phyloP scores from a whole-genome alignment of 805 yeast genomes.

The Candida pseudofarinosa region DNA sequence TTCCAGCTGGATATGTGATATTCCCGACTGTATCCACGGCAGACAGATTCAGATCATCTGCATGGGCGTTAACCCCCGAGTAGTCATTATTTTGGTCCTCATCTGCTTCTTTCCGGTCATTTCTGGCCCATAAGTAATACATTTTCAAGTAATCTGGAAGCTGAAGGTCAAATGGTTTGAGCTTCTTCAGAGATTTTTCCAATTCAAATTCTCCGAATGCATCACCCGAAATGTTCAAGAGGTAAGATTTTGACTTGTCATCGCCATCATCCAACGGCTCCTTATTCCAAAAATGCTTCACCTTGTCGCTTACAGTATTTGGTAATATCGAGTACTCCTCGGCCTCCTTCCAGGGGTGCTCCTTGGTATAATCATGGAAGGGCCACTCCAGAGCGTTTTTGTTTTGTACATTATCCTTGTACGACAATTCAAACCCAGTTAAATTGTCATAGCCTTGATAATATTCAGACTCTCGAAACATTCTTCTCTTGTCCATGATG shows the following conservation, averaged over 20 bases:
- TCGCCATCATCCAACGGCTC: slow-evolving; percentile 10
- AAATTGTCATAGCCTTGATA: slow-evolving; percentile 60
- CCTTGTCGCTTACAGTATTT: slow-evolving; percentile 44
- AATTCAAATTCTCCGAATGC: slow-evolving; percentile 29
- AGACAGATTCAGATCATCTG: slow-evolving; percentile 3
- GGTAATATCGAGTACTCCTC: slow-evolving; percentile 60
- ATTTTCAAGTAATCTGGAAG: slow-evolving; percentile 29
- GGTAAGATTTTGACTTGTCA: slow-evolving; percentile 17
- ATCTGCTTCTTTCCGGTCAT: slow-evolving; percentile 22
- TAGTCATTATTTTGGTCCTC: slow-evolving; percentile 24
- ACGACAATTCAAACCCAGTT: slow-evolving; percentile 68
- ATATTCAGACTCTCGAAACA: slow-evolving; percentile 41
- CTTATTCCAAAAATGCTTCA: slow-evolving; percentile 52
- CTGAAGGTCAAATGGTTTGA: slow-evolving; percentile 8
- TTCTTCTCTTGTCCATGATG: slow-evolving; percentile 13
- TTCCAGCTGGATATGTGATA: slow-evolving; percentile 24
- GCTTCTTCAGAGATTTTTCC: slow-evolving; percentile 5
- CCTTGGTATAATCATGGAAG: slow-evolving; percentile 39
- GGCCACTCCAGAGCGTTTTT: slow-evolving; percentile 55
- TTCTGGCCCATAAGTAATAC: slow-evolving; percentile 22
- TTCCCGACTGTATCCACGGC: slow-evolving; percentile 21
- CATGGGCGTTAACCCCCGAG: slow-evolving; percentile 20
- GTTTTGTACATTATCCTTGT: slow-evolving; percentile 50
- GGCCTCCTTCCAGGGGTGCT: slow-evolving; percentile 42
- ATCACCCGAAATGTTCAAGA: slow-evolving; percentile 33